A percentile compares a stretch with the other conserved stretches of the same genome.
phyloP scores from a whole-genome alignment of 768 basidiomycete genomes.

The Tulasnella sp. region DNA sequence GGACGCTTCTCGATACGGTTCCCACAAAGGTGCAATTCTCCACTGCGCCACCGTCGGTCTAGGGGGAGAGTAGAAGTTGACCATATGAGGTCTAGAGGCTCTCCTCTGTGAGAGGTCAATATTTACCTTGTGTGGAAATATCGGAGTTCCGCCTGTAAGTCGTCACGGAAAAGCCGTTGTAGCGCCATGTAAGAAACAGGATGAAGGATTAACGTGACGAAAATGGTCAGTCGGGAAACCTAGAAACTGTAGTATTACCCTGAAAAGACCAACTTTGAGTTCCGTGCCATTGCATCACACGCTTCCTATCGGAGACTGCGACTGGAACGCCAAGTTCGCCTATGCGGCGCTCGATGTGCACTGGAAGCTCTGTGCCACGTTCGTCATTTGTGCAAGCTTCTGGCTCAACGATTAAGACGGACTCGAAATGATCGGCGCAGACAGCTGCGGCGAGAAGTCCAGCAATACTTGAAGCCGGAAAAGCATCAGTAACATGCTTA shows the following conservation, averaged over 20 bases:
- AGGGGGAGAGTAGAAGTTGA: background rate
- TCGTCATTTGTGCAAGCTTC: slow-evolving; percentile 6
- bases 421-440: slow-evolving; percentile 12
- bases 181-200: slow-evolving; percentile 2
- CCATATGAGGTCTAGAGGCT: background rate
- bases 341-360: background rate
- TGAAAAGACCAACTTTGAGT: background rate
- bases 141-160: background rate
- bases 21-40: background rate
- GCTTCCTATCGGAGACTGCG: background rate
- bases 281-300: slow-evolving; percentile 1
- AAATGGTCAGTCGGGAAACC: too few relatives aligned
- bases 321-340: background rate
- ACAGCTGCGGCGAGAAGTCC: slow-evolving; percentile 9
- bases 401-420: slow-evolving; percentile 9
- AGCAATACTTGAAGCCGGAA: background rate
- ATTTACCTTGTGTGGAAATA: background rate
- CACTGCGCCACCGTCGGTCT: background rate
- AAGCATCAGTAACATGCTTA: background rate
- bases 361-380: background rate
- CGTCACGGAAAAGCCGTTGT: background rate
- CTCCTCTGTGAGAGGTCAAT: background rate
- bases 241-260: background rate
- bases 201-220: background rate
- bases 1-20: background rate